Percentiles rank a stretch among this genome's conserved stretches.
Evolutionary conservation across 805 yeast species (phyloP).

Genomic region (Wickerhamomyces sydowiorum): DNA sequence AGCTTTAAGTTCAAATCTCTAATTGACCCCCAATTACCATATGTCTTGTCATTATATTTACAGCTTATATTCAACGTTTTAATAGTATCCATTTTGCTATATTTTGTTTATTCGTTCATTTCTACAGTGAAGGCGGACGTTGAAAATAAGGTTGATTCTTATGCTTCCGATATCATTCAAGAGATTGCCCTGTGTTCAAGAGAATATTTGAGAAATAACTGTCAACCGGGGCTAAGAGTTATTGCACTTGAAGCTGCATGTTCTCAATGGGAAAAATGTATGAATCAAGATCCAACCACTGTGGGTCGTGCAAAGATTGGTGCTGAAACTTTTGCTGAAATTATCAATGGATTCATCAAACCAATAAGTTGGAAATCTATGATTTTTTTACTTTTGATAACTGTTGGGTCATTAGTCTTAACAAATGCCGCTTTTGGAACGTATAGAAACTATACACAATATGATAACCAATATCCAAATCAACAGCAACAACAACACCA

Average conservation of each 20-base stretch:
- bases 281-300: conserved; percentile 67
- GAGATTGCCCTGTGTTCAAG: conserved; percentile 66
- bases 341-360: conserved; percentile 66
- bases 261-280: conserved; percentile 72
- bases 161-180: conserved; percentile 51
- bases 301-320: conserved; percentile 67
- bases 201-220: conserved; percentile 66
- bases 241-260: conserved; percentile 75
- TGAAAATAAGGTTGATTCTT: conserved; percentile 57
- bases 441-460: conserved; percentile 26
- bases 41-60: conserved; percentile 52
- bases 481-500: conserved; percentile 5
- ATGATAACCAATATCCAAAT: conserved; percentile 4
- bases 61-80: conserved; percentile 56
- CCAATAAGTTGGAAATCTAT: conserved; percentile 70
- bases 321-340: conserved; percentile 80
- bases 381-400: conserved; percentile 36
- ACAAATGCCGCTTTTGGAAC: conserved; percentile 47
- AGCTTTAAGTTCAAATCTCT: conserved; percentile 9
- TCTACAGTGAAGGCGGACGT: conserved; percentile 64
- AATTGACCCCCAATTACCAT: conserved; percentile 46
- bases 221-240: conserved; percentile 56
- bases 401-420: conserved; percentile 46
- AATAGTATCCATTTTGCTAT: conserved; percentile 45
- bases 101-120: conserved; percentile 44